Evolutionary conservation across 306 rosid genomes (phyloP).

Genomic region (Gynostemma pentaphyllum): DNA sequence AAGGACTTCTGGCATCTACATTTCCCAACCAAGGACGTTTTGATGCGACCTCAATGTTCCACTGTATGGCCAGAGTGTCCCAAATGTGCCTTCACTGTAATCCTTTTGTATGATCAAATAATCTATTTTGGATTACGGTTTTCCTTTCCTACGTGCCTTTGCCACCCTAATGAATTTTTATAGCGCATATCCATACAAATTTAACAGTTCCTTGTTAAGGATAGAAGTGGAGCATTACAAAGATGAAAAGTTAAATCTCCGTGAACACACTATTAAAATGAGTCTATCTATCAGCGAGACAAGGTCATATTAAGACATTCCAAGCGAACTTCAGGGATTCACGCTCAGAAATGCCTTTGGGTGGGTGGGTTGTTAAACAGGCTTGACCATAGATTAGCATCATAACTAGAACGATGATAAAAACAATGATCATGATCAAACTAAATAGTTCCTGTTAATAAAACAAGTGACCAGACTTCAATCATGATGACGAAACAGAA

Average conservation of each 20-base stretch:
- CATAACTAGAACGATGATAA: background rate
- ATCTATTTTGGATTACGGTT: background rate
- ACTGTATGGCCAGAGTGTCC: background rate
- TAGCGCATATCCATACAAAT: background rate
- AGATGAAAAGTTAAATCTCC: background rate
- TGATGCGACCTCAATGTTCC: background rate
- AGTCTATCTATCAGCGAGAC: background rate
- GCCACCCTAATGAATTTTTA: too few species aligned
- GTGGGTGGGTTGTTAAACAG: background rate
- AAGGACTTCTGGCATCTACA: background rate
- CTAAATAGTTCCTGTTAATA: background rate
- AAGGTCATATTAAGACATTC: background rate
- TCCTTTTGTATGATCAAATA: background rate
- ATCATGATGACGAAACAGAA: background rate
- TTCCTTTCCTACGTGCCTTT: background rate
- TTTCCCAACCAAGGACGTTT: background rate
- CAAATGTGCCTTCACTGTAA: background rate
- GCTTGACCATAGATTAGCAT: background rate
- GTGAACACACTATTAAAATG: background rate
- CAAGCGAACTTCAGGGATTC: background rate
- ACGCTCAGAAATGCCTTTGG: background rate
- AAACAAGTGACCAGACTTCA: background rate
- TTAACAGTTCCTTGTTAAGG: background rate
- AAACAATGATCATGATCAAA: background rate
- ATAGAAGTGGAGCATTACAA: background rate